Evolutionary conservation across 179 eudicot genomes (phyloP).

Genomic region (Beta corolliflora): DNA sequence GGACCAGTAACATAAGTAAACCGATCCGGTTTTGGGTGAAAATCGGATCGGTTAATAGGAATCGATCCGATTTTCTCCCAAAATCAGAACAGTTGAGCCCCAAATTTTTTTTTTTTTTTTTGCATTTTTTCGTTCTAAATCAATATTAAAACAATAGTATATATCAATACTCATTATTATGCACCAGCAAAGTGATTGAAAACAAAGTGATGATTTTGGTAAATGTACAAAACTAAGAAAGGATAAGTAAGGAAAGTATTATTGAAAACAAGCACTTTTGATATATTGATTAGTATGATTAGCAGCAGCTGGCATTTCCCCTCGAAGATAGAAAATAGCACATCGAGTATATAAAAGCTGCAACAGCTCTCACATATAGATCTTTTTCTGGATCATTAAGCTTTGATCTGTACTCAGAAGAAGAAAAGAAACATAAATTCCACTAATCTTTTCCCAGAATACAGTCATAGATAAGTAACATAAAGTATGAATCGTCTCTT

Average conservation of each 20-base stretch:
- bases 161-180: too few relatives aligned
- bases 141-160: too few relatives aligned
- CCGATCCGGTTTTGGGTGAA: too few relatives aligned
- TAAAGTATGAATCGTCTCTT: not conserved
- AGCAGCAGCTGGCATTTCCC: constrained; percentile 54
- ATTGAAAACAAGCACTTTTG: not conserved
- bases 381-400: constrained; percentile 46
- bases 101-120: too few relatives aligned
- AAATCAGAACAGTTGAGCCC: too few relatives aligned
- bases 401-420: constrained; percentile 41
- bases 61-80: too few relatives aligned
- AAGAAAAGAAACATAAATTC: not conserved
- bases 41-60: too few relatives aligned
- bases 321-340: constrained; percentile 52
- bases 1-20: too few relatives aligned
- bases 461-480: too few relatives aligned
- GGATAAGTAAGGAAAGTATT: not conserved
- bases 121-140: too few relatives aligned
- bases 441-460: not conserved
- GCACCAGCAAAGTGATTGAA: not conserved
- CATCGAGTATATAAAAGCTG: constrained; percentile 84
- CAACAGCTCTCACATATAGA: constrained; percentile 71
- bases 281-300: not conserved
- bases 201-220: not conserved
- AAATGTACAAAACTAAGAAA: not conserved